phyloP scores from a whole-genome alignment of 306 rosid genomes.

The Cucumis sativus region DNA sequence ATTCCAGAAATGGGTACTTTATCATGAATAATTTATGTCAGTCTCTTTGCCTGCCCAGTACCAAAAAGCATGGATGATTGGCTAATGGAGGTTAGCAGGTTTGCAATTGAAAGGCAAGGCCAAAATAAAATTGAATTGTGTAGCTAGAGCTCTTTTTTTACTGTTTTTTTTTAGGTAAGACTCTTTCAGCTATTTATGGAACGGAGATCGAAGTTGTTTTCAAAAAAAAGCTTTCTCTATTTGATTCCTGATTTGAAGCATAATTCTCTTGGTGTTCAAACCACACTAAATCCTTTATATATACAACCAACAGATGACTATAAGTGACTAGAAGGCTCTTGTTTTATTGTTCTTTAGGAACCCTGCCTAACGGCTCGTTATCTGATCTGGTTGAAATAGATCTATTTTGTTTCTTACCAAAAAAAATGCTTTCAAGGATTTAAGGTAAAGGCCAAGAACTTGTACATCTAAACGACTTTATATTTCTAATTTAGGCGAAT shows the following conservation, averaged over 20 bases:
- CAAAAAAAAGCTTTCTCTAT: background rate
- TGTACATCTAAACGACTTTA: background rate
- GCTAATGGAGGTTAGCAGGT: background rate
- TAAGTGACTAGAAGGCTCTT: background rate
- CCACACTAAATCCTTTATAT: background rate
- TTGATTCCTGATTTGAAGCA: background rate
- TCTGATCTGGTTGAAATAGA: background rate
- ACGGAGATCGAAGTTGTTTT: background rate
- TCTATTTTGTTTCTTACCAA: background rate
- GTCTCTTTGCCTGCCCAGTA: background rate
- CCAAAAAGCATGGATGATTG: background rate
- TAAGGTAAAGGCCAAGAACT: background rate
- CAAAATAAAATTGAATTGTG: background rate
- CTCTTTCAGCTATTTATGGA: background rate
- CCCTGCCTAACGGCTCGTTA: background rate
- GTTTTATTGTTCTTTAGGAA: background rate
- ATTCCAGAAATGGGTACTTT: background rate
- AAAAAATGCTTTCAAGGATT: background rate
- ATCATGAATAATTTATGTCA: background rate
- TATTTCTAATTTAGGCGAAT: background rate
- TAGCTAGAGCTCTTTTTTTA: background rate
- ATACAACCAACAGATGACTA: background rate
- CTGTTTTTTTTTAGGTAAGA: too few relatives aligned
- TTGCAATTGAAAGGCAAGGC: background rate
- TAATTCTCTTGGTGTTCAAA: background rate